Evolutionary conservation across 2,329 filamentous ascomycete genomes (phyloP), one percentile per base, ranked within the genome.

Genomic region (Leptoxyphium fumago): DNA sequence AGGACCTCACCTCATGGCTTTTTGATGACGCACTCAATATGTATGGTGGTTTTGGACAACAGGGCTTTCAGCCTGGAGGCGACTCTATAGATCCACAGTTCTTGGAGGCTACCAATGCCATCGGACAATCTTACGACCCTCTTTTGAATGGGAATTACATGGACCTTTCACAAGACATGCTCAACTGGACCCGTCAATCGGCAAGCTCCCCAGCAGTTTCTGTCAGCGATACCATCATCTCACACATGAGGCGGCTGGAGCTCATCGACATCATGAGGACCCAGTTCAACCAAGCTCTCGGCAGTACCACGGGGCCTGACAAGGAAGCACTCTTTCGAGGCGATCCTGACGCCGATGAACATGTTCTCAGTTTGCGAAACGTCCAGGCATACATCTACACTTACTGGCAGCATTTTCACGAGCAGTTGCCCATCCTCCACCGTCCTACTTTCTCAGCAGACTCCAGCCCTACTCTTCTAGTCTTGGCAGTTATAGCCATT

Each of bases 341-440:
- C 7, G 78, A 91, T 55, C 75, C 82, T 44, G 76, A 77, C 45
- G 65, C 68, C 39, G 68, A 73, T 44, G 61, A 62, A 18, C 74
- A 77, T 52, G 68, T 76, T 5, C 67, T 94, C 46, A 91, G 87
- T 61, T 72, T 85, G 55, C 78, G 80, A 56, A 94, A 93, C 83
- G 93, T 94, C 84, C 85, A 94, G 62, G 79, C 79, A 2, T 94
- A 94, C 56, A 88, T 91, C 52, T 74, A 78, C 11, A 91, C 85
- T 1, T 94, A 91, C 61, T 94, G 88, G 88, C 73, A 81, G 44
- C 82, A 94, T 60, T 93, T 94, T 58, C 88, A 87, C 61, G 80
- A 86, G 41, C 88, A 94, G 59, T 71, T 94, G 45, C 88, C 87
- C 2, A 93, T 94, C 45, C 69, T 94, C 34, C 87, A 94, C 62